Percentiles rank a stretch among this genome's conserved stretches.
Evolutionary conservation across 1,139 yeast genomes (phyloP).

Genomic region (Pichia sp.): DNA sequence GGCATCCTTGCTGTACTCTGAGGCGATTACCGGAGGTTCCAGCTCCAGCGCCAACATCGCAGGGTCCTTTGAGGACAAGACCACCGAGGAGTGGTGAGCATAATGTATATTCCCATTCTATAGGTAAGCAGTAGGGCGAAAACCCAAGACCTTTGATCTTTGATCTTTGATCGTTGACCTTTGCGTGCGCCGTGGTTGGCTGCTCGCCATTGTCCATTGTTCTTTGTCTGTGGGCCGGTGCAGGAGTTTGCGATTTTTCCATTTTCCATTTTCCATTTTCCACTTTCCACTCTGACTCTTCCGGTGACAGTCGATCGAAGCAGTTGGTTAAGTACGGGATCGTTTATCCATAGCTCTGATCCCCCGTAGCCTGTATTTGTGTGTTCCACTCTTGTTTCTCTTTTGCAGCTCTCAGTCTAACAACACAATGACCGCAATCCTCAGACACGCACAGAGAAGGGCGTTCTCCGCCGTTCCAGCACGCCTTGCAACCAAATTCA

Average conservation of each 20-base stretch:
- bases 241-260: background rate
- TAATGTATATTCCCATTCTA: no score
- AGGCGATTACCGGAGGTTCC: no score
- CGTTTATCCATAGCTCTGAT: no score
- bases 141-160: no score
- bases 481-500: slow-evolving; percentile 42
- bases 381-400: background rate
- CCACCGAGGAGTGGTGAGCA: background rate
- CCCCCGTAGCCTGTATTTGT: no score
- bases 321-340: no score
- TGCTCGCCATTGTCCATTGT: background rate
- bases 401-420: background rate
- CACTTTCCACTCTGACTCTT: background rate
- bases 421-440: slow-evolving; percentile 13
- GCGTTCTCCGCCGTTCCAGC: slow-evolving; percentile 24
- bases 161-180: no score
- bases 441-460: slow-evolving; percentile 18
- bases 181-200: no score
- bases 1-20: no score
- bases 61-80: background rate
- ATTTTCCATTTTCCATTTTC: background rate
- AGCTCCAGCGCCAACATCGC: no score
- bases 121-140: no score
- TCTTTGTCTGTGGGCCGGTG: background rate
- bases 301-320: no score